Base-by-base conservation (phyloP, 2,329 filamentous ascomycete genomes). In the Fusarium concolor region DNA sequence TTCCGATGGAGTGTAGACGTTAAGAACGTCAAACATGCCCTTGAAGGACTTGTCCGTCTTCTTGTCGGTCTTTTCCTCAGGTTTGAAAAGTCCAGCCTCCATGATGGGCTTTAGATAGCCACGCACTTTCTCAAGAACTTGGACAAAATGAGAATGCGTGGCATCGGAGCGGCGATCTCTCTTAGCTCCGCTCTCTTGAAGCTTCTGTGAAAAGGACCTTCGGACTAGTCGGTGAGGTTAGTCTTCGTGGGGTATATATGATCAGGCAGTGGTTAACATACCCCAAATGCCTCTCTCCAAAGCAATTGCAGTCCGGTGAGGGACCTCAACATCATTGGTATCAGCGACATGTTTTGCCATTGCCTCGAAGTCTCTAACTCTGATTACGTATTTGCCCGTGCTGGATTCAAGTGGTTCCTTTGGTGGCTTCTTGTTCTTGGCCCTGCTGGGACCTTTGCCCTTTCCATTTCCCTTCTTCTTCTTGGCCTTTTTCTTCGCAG, bases 81-180 rank as follows among this genome's bases (percentile, higher is more conserved):
- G 31, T 1, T 55, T 38, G 52, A 59, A 70, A 6, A 53, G 41
- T 1, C 51, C 56, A 17, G 53, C 39, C 5, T 41, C 42, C 42
- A 68, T 58, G 22, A 70, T 46, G 3, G 71, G 63, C 31, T 65
- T 57, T 3, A 74, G 69, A 46, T 14, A 41, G 15, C 50, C 50
- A 3, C 58, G 61, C 24, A 68, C 67, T 18, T 57, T 72, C 55
- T 72, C 70, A 4, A 72, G 70, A 9, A 70, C 65, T 3, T 53
- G 38, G 9, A 71, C 63, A 43, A 73, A 74, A 24, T 63, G 31
- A 2, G 60, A 54, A 44, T 74, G 70, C 2, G 53, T 28, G 2
- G 55, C 33, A 24, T 70, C 45, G 4, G 62, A 65, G 15, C 12
- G 24, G 29, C 3, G 7, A 3, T 49, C 46, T 11, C 20, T 41